Evolutionary conservation across 371 early-diverging fungal genomes (phyloP), one percentile per base, ranked within the genome.

Genomic region (Dichotomocladium elegans): DNA sequence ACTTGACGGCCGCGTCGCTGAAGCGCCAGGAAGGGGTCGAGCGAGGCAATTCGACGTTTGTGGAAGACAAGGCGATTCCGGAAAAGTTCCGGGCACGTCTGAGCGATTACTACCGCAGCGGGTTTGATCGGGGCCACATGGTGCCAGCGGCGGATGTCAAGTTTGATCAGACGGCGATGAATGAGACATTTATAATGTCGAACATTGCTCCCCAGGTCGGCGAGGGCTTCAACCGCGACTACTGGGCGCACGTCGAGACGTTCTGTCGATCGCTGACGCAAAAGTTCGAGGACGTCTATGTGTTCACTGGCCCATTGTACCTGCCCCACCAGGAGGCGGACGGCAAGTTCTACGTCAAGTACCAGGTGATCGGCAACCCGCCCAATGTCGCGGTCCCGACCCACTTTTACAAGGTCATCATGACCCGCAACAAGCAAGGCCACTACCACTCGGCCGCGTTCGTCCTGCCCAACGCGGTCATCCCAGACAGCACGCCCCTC

Each of bases 331-430:
- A 83, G 50, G 86, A 86, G 51, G 73, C 72, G 17, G 77, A 81
- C 58, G 73, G 80, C 35, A 87, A 89, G 63, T 87, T 76, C 63
- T 88, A 88, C 51, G 88, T 94, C 29, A 86, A 86, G 46, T 93
- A 94, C 58, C 87, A 96, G 70, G 86, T 95, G 44, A 90, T 96
- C 45, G 95, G 95, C 3, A 79, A 83, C 44, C 87, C 91, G 21
- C 91, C 92, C 49, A 91, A 91, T 47, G 84, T 91, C 15, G 93
- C 91, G 9, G 96, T 96, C 1, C 95, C 96, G 3, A 95, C 95
- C 4, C 95, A 94, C 55, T 93, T 94, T 61, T 96, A 82, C 77
- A 96, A 96, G 74, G 86, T 89, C 33, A 82, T 92, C 41, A 50
- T 91, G 68, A 74, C 74, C 22, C 53, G 66, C 17, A 70, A 79